These are phyloP conservation scores for Pseudomassariella vexata DNA, from an alignment of 2,329 filamentous ascomycete species.

Conservation along the genomic window DNA sequence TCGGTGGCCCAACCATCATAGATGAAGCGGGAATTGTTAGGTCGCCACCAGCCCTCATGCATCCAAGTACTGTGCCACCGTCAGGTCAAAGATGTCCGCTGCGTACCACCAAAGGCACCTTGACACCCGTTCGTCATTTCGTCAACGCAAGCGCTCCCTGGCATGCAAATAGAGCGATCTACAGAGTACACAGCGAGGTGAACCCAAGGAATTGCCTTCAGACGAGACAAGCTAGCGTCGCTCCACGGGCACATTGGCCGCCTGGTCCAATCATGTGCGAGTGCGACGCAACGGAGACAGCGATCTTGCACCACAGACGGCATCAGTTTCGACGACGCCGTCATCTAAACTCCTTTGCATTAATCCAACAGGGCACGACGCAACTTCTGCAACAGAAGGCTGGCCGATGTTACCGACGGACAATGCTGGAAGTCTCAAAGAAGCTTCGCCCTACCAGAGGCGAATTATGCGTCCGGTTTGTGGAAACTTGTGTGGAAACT, in stretches of 20 bases:
- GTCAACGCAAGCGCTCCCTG: background rate
- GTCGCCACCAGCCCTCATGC: no score
- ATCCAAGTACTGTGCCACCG: no score
- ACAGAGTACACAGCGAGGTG: no score
- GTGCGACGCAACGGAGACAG: constrained; percentile 18
- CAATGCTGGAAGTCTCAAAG: constrained; percentile 14
- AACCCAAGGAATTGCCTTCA: constrained; percentile 5
- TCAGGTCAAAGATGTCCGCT: no score
- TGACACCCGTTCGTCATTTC: no score
- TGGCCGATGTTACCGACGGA: constrained; percentile 15
- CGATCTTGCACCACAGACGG: constrained; percentile 12
- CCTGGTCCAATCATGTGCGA: constrained; percentile 10
- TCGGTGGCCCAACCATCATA: no score
- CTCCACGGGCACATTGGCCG: constrained; percentile 14
- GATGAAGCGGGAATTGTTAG: no score
- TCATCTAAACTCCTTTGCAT: no score
- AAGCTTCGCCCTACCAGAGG: constrained; percentile 12
- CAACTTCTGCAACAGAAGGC: constrained; percentile 21
- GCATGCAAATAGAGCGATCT: background rate
- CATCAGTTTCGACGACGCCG: constrained; percentile 11
- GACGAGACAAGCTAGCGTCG: constrained; percentile 9
- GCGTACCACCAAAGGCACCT: no score
- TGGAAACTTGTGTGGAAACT: constrained; percentile 7
- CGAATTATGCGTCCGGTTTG: constrained; percentile 13
- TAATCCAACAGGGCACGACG: constrained; percentile 19